These are phyloP conservation scores for Escallonia rubra DNA, from an alignment of 129 eudicot genomes.

Conservation along the genomic window DNA sequence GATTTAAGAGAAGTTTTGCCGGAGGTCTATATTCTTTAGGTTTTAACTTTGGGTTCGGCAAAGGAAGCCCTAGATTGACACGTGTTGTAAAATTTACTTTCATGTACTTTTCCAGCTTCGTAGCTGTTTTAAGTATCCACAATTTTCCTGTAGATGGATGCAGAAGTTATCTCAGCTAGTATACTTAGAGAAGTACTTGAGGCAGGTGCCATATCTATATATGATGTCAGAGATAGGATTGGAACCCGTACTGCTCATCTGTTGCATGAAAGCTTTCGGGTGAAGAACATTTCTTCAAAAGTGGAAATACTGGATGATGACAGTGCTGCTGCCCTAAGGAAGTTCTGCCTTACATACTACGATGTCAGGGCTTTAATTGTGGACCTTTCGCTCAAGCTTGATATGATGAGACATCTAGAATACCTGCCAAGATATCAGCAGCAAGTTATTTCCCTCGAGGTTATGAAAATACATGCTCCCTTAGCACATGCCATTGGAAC, in stretches of 20 bases:
- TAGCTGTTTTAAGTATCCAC: neutral
- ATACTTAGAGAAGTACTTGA: slow-evolving; percentile 69
- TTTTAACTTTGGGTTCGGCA: too few relatives aligned
- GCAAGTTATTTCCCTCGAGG: slow-evolving; percentile 68
- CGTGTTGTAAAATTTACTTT: neutral
- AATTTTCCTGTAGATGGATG: slow-evolving; percentile 72
- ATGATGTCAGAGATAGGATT: slow-evolving; percentile 57
- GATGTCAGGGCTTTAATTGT: slow-evolving; percentile 82
- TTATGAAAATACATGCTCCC: slow-evolving; percentile 89
- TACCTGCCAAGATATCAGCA: slow-evolving; percentile 80
- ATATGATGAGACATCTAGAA: slow-evolving; percentile 80
- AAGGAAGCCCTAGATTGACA: too few relatives aligned
- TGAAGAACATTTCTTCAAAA: slow-evolving; percentile 53
- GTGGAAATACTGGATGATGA: slow-evolving; percentile 67
- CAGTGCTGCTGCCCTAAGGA: slow-evolving; percentile 71
- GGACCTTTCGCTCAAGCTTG: slow-evolving; percentile 79
- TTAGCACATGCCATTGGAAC: slow-evolving; percentile 88
- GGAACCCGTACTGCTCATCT: slow-evolving; percentile 74
- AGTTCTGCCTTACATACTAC: slow-evolving; percentile 83
- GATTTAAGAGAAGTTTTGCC: too few relatives aligned
- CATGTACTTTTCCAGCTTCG: neutral
- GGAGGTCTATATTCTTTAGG: too few relatives aligned
- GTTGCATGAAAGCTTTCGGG: slow-evolving; percentile 71
- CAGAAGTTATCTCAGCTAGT: slow-evolving; percentile 84
- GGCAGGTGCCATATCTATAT: slow-evolving; percentile 54